Evolutionary conservation across 2,329 filamentous ascomycete species (phyloP).

Genomic region (Epichloe uncinata): DNA sequence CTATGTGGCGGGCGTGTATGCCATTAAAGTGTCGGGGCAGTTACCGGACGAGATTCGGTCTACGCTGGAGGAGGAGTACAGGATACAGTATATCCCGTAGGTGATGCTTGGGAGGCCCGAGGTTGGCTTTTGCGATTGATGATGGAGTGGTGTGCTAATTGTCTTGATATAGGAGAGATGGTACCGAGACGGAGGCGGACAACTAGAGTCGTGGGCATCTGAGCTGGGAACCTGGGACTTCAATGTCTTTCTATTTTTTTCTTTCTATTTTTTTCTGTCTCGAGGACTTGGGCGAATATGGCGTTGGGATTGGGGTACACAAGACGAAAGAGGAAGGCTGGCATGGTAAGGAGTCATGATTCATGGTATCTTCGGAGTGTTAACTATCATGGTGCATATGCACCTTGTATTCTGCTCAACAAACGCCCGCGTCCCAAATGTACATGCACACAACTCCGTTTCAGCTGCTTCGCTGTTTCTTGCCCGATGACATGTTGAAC

Average conservation of each 20-base stretch:
- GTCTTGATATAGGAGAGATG: slow-evolving; percentile 37
- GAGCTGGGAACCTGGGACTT: background rate
- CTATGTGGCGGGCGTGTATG: slow-evolving; percentile 83
- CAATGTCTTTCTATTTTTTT: background rate
- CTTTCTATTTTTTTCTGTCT: background rate
- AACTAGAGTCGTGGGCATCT: slow-evolving; percentile 9
- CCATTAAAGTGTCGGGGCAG: slow-evolving; percentile 83
- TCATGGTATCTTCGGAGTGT: slow-evolving; percentile 1
- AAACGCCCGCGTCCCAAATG: background rate
- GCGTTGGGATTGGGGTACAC: background rate
- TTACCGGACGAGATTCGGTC: slow-evolving; percentile 51
- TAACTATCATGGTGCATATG: background rate
- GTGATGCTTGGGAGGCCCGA: slow-evolving; percentile 25
- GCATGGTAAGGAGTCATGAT: background rate
- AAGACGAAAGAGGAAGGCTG: background rate
- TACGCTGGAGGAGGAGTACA: slow-evolving; percentile 47
- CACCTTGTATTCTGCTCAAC: background rate
- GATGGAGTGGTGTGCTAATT: background rate
- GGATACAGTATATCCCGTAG: slow-evolving; percentile 53
- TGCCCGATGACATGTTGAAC: slow-evolving; percentile 32
- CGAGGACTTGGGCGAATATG: background rate
- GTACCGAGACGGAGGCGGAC: slow-evolving; percentile 39
- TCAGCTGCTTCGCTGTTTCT: slow-evolving; percentile 34
- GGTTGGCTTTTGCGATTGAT: background rate
- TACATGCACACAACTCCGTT: too few species aligned